Percentiles rank a stretch among this genome's conserved stretches.
Conservation (phyloP, 2,329 filamentous ascomycete genomes). For the Arachnopeziza araneosa region DNA sequence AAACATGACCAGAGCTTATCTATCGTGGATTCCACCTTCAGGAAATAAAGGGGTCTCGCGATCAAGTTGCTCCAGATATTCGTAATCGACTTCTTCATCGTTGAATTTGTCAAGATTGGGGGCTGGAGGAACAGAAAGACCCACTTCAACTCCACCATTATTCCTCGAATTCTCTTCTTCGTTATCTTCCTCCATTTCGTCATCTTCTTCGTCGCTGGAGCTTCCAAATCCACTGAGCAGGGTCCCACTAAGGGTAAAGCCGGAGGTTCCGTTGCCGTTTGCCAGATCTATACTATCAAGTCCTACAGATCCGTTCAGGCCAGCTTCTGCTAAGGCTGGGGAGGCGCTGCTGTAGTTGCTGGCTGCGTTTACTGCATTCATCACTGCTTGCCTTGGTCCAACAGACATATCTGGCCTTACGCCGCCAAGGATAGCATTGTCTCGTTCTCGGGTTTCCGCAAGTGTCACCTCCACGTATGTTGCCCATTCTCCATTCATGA, state of each 20-base stretch:
- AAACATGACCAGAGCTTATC: constrained; percentile 17
- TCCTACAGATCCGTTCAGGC: constrained; percentile 57
- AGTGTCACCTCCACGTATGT: constrained; percentile 91
- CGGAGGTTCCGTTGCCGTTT: constrained; percentile 57
- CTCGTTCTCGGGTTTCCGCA: constrained; percentile 87
- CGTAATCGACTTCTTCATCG: constrained; percentile 33
- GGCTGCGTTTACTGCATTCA: constrained; percentile 52
- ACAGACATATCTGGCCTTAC: constrained; percentile 88
- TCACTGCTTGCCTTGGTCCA: constrained; percentile 62
- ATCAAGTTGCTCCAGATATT: constrained; percentile 33
- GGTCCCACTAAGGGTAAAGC: constrained; percentile 68
- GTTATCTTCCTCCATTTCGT: constrained; percentile 82
- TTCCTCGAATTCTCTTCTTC: constrained; percentile 53
- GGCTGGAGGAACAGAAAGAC: constrained; percentile 36
- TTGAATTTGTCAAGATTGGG: constrained; percentile 32
- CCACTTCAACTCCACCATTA: constrained; percentile 51
- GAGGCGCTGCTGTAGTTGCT: constrained; percentile 51
- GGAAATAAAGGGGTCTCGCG: constrained; percentile 31
- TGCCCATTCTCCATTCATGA: constrained; percentile 87
- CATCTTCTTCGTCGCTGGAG: constrained; percentile 92
- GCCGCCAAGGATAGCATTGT: constrained; percentile 96
- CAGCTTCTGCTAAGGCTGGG: constrained; percentile 72
- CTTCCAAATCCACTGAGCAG: constrained; percentile 88
- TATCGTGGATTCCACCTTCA: constrained; percentile 57
- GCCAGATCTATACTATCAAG: constrained; percentile 59